Base-by-base conservation (phyloP, 257 asterid genomes). In the Dorcoceras hygrometricum region DNA sequence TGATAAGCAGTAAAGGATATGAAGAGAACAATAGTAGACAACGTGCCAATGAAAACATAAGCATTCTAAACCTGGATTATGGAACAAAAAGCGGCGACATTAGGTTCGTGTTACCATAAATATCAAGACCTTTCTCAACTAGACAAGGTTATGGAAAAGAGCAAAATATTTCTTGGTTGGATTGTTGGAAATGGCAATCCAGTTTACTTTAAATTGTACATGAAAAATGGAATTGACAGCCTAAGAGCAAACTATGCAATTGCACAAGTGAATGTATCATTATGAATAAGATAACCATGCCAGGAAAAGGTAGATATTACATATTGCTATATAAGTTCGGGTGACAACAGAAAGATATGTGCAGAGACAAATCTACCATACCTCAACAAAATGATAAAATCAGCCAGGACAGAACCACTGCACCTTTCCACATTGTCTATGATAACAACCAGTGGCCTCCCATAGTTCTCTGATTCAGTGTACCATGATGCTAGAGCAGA, bases 401-500 rank as follows among this genome's bases (percentile, higher is more conserved):
- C 93, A 69, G 87, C 80, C 78, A 94, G 80, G 76, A 94, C 91
- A 65, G 91, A 65, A 77, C 91, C 82, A 56, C 76, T 82, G 75
- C 97, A 94, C 74, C 95, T 85, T 82, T 90, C 97, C 29, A 85
- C 77, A 64, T 87, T 95, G 31, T 90, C 95, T 70, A 94, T 82
- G 79, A 90, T 83, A 59, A 94, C 82, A 79, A 90, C 82, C 58
- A 94, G 79, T 16, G 99, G 97, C 23, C 70, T 80, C 71, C 77
- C 87, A 73, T 43, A 50, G 71, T 83, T 79, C 70, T 68, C 93
- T 78, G 82, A 83, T 70, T 84, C 89, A 69, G 77, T 62, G 55
- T 87, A 90, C 99, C 97, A 94, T 32, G 95, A 88, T 19, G 93
- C 96, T 73, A 94, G 72, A 64, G 82, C 72, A 31, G 97, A 90